Conservation (phyloP, 192 early-diverging fungal species). For the Backusella circina region DNA sequence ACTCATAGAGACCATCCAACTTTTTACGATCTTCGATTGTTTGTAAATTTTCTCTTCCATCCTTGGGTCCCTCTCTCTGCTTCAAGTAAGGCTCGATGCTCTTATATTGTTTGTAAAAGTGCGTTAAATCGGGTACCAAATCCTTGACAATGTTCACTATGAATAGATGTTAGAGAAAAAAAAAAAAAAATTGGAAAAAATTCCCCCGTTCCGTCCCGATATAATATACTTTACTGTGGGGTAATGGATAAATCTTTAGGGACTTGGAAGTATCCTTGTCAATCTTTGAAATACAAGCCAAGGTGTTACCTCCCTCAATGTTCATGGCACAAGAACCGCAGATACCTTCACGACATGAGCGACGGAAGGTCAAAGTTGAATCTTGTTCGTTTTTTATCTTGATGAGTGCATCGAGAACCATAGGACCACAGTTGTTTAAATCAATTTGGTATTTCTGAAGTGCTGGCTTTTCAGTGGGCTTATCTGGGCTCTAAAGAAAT, state of each 20-base stretch:
- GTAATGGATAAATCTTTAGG: slow-evolving; percentile 92
- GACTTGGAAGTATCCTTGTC: slow-evolving; percentile 63
- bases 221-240: slow-evolving; percentile 82
- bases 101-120: slow-evolving; percentile 98
- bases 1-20: slow-evolving; percentile 92
- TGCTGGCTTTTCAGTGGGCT: slow-evolving; percentile 81
- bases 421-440: slow-evolving; percentile 91
- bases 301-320: slow-evolving; percentile 93
- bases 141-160: slow-evolving; percentile 94
- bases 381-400: slow-evolving; percentile 98
- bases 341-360: slow-evolving; percentile 96
- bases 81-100: slow-evolving; percentile 95
- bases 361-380: slow-evolving; percentile 91
- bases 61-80: slow-evolving; percentile 66
- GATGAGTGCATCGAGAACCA: slow-evolving; percentile 93
- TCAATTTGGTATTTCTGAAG: slow-evolving; percentile 89
- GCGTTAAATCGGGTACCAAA: slow-evolving; percentile 92
- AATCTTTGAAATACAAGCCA: slow-evolving; percentile 93
- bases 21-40: slow-evolving; percentile 93
- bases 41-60: slow-evolving; percentile 86
- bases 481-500: slow-evolving; percentile 86
- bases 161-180: not conserved
- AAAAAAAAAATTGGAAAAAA: not conserved
- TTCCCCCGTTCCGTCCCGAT: not conserved
- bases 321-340: slow-evolving; percentile 99